Conservation (phyloP, 176 grass and related monocot genomes). For the Oryza glumipatula region DNA sequence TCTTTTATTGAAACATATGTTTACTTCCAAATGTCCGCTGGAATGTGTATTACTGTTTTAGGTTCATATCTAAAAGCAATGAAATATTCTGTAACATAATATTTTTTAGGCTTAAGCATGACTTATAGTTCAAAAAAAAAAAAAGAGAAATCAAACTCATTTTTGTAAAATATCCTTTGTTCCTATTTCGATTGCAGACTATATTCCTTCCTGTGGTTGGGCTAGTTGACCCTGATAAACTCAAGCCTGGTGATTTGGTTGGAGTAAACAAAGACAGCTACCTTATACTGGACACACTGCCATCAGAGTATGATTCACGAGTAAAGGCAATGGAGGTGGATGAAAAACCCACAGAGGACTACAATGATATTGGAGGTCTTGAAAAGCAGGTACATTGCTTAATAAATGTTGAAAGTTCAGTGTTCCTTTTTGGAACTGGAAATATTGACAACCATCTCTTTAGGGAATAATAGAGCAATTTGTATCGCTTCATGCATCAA, state of each 20-base stretch:
- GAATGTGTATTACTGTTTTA: neutral
- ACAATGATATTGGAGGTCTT: constrained; percentile 95
- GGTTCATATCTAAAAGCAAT: neutral
- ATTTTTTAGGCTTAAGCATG: neutral
- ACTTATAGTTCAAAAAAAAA: neutral
- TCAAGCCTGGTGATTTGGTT: constrained; percentile 92
- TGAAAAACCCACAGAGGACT: constrained; percentile 96
- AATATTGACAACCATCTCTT: neutral
- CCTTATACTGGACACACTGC: constrained; percentile 91
- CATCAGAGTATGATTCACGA: constrained; percentile 87
- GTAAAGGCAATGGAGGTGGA: constrained; percentile 97
- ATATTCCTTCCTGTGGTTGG: constrained; percentile 93
- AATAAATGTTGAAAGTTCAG: neutral
- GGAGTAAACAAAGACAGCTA: constrained; percentile 96
- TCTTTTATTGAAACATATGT: neutral
- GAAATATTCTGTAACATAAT: neutral
- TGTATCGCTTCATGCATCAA: neutral
- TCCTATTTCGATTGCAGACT: constrained; percentile 50
- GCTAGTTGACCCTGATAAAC: constrained; percentile 88
- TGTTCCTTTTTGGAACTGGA: neutral
- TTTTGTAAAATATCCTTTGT: neutral
- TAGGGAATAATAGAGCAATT: neutral
- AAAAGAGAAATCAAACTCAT: neutral
- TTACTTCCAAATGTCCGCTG: constrained; percentile 5
- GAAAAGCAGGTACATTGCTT: constrained; percentile 76